phyloP scores from a whole-genome alignment of 768 basidiomycete species.

The Leucocoprinus birnbaumii region DNA sequence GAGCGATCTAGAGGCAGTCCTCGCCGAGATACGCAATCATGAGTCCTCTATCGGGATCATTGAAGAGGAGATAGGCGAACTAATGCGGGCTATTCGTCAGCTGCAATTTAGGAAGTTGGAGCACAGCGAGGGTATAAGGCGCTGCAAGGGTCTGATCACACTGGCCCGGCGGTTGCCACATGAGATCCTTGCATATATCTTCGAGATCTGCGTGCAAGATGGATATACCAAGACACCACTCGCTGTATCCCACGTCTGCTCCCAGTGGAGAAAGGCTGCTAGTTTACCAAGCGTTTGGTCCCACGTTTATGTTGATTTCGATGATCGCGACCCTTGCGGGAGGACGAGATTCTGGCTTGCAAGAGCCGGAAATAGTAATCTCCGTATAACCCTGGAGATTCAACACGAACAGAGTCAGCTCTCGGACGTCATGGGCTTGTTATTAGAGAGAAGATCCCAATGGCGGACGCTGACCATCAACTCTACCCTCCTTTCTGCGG shows the following conservation, averaged over 20 bases:
- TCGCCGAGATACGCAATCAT: conserved; percentile 28
- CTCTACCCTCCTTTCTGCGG: conserved; percentile 31
- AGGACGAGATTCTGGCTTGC: conserved; percentile 50
- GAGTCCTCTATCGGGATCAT: conserved; percentile 37
- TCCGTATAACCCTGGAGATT: conserved; percentile 43
- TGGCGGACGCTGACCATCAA: conserved; percentile 45
- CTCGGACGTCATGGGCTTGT: conserved; percentile 33
- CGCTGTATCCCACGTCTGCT: conserved; percentile 55
- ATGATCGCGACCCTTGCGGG: conserved; percentile 35
- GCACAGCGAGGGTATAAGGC: conserved; percentile 40
- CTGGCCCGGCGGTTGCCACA: conserved; percentile 53
- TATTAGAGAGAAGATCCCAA: conserved; percentile 34
- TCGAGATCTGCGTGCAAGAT: conserved; percentile 45
- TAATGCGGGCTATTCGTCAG: conserved; percentile 35
- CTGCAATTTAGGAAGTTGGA: conserved; percentile 40
- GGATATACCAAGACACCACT: conserved; percentile 56
- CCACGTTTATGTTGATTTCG: conserved; percentile 47
- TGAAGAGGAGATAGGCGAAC: conserved; percentile 39
- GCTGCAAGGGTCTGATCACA: conserved; percentile 44
- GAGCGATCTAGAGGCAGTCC: conserved; percentile 17
- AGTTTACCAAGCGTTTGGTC: conserved; percentile 56
- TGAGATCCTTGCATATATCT: conserved; percentile 53
- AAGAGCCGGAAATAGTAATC: conserved; percentile 38
- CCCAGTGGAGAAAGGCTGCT: conserved; percentile 54
- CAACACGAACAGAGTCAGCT: conserved; percentile 26